Conservation (phyloP, 2,329 filamentous ascomycete genomes). For the Rutstroemia sp. region DNA sequence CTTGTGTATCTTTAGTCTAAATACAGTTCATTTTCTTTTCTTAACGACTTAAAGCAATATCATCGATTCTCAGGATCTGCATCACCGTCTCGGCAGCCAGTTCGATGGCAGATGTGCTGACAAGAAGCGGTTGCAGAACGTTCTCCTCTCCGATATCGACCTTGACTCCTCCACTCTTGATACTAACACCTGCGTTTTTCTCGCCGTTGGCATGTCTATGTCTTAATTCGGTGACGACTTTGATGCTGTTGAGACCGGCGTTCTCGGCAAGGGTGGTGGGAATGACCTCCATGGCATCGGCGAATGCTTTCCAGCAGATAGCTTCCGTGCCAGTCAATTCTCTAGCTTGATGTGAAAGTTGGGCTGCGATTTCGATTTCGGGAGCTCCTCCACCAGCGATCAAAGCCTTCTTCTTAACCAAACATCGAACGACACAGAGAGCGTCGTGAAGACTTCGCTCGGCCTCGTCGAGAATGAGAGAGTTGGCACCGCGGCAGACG, state of each 20-base stretch:
- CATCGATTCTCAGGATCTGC: slow-evolving; percentile 21
- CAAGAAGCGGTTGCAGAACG: slow-evolving; percentile 88
- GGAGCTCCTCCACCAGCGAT: slow-evolving; percentile 95
- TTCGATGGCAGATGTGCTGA: slow-evolving; percentile 96
- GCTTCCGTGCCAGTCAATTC: slow-evolving; percentile 84
- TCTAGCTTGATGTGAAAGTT: slow-evolving; percentile 74
- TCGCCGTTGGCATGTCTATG: slow-evolving; percentile 93
- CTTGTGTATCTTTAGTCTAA: slow-evolving; percentile 1
- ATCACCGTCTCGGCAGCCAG: slow-evolving; percentile 97
- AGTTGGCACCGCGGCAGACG: slow-evolving; percentile 89
- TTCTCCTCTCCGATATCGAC: slow-evolving; percentile 95
- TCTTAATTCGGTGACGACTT: slow-evolving; percentile 91
- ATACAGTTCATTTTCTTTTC: not conserved
- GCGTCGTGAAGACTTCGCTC: slow-evolving; percentile 96
- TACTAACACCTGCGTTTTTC: slow-evolving; percentile 93
- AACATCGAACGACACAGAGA: slow-evolving; percentile 90
- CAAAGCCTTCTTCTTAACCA: slow-evolving; percentile 99
- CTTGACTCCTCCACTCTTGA: slow-evolving; percentile 96
- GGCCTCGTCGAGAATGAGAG: slow-evolving; percentile 89
- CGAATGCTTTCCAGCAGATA: slow-evolving; percentile 99
- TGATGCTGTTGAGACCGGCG: slow-evolving; percentile 95
- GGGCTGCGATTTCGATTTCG: slow-evolving; percentile 90
- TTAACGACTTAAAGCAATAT: slow-evolving; percentile 27
- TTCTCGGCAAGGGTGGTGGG: slow-evolving; percentile 97
- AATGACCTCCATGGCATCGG: slow-evolving; percentile 94